phyloP scores from a whole-genome alignment of 768 basidiomycete genomes.

The Sporobolomyces pararoseus region DNA sequence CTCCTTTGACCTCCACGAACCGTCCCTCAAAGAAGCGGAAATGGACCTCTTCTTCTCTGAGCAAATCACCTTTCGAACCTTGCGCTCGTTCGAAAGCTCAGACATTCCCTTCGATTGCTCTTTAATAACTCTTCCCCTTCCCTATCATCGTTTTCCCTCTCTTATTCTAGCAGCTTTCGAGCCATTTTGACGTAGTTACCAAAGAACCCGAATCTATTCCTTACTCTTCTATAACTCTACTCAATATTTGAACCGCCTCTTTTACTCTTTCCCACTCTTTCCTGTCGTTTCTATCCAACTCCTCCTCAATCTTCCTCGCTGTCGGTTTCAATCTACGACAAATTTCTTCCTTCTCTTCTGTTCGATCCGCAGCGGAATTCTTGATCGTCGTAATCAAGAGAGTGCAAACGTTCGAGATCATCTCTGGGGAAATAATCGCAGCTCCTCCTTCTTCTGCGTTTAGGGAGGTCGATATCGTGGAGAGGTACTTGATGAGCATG shows the following conservation, averaged over 20 bases:
- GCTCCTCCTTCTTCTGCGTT: not conserved
- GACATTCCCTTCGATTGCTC: too few species aligned
- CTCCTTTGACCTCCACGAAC: too few species aligned
- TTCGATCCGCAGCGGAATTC: slow-evolving; percentile 43
- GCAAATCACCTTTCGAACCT: not conserved
- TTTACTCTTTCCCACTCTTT: not conserved
- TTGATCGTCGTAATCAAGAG: slow-evolving; percentile 58
- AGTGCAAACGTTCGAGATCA: slow-evolving; percentile 71
- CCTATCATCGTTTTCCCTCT: too few species aligned
- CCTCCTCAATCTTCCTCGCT: not conserved
- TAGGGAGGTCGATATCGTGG: slow-evolving; percentile 49
- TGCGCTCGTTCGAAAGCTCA: not conserved
- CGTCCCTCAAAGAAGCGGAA: too few species aligned
- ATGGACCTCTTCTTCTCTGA: not conserved
- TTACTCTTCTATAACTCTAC: not conserved
- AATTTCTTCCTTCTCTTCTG: slow-evolving; percentile 43
- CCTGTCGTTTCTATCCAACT: not conserved
- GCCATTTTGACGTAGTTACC: too few species aligned
- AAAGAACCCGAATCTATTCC: too few species aligned
- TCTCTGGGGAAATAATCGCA: slow-evolving; percentile 64
- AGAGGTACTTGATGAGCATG: slow-evolving; percentile 63
- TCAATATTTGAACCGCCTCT: slow-evolving; percentile 38
- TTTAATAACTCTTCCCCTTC: too few species aligned
- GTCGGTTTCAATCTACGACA: slow-evolving; percentile 51
- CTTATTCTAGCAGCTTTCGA: too few species aligned